Evolutionary conservation across 2,329 filamentous ascomycete genomes (phyloP), one percentile per base, ranked within the genome.

Genomic region (Trichoderma gracile): DNA sequence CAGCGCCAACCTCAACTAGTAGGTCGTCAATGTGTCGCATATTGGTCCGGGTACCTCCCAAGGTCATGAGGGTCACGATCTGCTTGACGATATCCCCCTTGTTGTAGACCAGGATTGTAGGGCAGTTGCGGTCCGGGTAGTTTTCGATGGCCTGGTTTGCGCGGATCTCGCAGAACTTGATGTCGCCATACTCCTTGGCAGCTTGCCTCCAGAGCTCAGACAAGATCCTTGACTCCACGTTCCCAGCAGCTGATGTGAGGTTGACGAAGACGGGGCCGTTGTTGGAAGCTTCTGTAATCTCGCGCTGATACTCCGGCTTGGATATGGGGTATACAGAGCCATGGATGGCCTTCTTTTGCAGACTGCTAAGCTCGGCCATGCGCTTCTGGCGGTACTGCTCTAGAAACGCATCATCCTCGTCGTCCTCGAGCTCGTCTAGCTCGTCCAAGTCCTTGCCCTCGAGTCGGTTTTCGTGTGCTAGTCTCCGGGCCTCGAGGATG

Each of bases 111-210:
- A 99, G 75, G 42, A 99, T 92, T 0, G 95, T 99, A 1, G 95
- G 95, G 65, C 93, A 97, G 76, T 99, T 99, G 64, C 86, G 85
- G 72, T 98, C 95, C 1, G 95, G 95, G 76, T 99, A 99, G 46
- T 92, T 92, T 76, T 98, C 95, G 70, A 99, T 97, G 65, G 95
- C 97, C 79, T 97, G 87, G 73, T 92, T 89, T 7, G 89, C 95
- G 70, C 89, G 86, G 70, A 99, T 98, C 79, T 98, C 92, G 76
- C 94, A 98, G 78, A 99, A 99, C 79, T 99, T 99, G 76, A 99
- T 82, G 69, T 99, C 94, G 21, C 93, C 92, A 73, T 93, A 99
- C 72, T 94, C 92, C 66, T 78, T 79, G 0, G 95, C 94, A 46
- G 95, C 84, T 72, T 93, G 87, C 42, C 89, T 84, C 93, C 94